phyloP scores from a whole-genome alignment of 2,329 filamentous ascomycete genomes.

The Apiospora marii region DNA sequence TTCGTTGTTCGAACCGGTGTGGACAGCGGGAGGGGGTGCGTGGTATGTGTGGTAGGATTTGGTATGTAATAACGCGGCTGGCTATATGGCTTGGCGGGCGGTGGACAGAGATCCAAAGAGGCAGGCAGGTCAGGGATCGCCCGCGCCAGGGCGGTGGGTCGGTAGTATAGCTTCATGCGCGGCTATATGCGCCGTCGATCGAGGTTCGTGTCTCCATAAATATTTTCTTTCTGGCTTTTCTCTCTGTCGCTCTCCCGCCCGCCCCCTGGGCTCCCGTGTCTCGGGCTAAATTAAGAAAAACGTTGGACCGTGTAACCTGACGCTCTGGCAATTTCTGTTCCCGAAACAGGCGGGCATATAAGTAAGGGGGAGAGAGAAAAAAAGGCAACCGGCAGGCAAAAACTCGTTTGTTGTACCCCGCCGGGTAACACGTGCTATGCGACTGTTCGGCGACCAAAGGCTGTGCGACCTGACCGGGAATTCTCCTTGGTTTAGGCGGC shows the following conservation, averaged over 20 bases:
- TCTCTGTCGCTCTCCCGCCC: not conserved
- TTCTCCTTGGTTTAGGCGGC: not conserved
- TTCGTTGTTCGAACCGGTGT: not conserved
- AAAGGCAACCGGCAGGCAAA: not conserved
- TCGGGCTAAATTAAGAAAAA: not conserved
- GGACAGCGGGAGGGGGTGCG: too few species aligned
- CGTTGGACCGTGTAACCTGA: not conserved
- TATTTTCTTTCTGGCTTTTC: not conserved
- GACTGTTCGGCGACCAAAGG: not conserved
- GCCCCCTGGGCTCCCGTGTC: not conserved
- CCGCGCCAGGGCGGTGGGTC: conserved; percentile 1
- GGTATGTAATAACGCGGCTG: not conserved
- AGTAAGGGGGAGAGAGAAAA: too few species aligned
- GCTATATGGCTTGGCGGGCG: not conserved
- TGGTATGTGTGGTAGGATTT: not conserved
- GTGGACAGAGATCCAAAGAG: not conserved
- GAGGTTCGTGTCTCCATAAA: not conserved
- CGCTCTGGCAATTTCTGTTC: not conserved
- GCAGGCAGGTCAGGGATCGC: not conserved
- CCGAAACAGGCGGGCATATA: not conserved
- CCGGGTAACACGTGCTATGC: conserved; percentile 13
- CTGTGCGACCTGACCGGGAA: not conserved
- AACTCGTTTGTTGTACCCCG: not conserved
- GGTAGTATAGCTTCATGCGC: conserved; percentile 1
- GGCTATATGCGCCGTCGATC: conserved; percentile 16